phyloP scores from a whole-genome alignment of 2,329 filamentous ascomycete genomes.

The Neopestalotiopsis sp. region DNA sequence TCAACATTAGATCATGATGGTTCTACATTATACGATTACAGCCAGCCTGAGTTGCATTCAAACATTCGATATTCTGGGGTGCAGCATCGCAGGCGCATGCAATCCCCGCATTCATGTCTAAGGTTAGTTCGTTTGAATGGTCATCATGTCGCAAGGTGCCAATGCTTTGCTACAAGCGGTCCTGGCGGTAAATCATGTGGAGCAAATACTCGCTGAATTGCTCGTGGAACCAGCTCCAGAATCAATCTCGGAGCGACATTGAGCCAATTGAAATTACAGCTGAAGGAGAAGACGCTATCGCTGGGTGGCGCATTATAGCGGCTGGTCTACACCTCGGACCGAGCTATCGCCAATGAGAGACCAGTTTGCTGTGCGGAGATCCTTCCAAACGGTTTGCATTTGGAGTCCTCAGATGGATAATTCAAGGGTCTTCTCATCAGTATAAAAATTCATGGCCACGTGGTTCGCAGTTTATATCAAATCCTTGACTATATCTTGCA shows the following conservation, averaged over 20 bases:
- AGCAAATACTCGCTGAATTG: background rate
- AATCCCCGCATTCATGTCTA: background rate
- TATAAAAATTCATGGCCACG: background rate
- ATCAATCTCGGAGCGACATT: conserved; percentile 1
- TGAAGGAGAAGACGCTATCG: background rate
- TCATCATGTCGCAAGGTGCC: background rate
- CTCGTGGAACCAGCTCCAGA: background rate
- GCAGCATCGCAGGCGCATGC: background rate
- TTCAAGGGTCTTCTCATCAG: background rate
- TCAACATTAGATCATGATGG: background rate
- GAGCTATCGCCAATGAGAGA: background rate
- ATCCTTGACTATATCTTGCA: background rate
- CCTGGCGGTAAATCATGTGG: background rate
- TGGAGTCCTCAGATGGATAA: background rate
- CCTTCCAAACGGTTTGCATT: background rate
- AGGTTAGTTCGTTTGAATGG: background rate
- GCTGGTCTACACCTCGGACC: conserved; percentile 5
- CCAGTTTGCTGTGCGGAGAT: background rate
- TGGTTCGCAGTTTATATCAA: background rate
- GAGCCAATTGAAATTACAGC: background rate
- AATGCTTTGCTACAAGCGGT: too few relatives aligned
- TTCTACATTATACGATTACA: background rate
- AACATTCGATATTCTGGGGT: conserved; percentile 5
- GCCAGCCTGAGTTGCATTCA: background rate
- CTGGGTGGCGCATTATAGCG: background rate